Evolutionary conservation across 805 yeast genomes (phyloP), one percentile per base, ranked within the genome.

Genomic region (Ascoidea rubescens): DNA sequence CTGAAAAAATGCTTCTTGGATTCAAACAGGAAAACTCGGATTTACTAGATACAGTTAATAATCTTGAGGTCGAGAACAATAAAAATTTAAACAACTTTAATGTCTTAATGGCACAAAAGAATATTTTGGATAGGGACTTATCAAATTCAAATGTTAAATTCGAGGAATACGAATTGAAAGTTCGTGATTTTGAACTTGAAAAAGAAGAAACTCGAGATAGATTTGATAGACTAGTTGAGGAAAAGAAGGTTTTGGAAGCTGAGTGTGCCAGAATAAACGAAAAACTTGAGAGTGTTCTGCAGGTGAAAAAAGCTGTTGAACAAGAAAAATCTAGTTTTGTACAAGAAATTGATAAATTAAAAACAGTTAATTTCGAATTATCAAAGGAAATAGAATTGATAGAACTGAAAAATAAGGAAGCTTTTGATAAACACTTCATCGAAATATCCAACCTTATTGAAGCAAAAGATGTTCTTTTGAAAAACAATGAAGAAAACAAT

Each of bases 301-400:
- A 37, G 43, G 43, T 10, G 14, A 37, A 37, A 14, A 37, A 37
- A 37, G 43, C 8, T 37, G 14, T 37, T 37, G 14, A 37, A 14
- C 43, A 37, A 14, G 43, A 37, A 37, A 37, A 37, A 10, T 14
- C 8, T 37, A 37, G 14, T 37, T 37, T 37, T 37, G 43, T 14
- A 2, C 43, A 37, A 37, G 14, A 37, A 10, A 21, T 21, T 3
- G 5, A 37, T 21, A 37, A 37, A 12, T 37, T 48, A 7, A 48
- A 48, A 5, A 7, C 28, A 7, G 30, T 32, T 4, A n/a, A 28
- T 5, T 16, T 10, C 6, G 50, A 60, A 6, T 63, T 63, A 53
- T 60, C 63, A 28, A 47, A 56, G 28, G 60, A 60, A 49, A 47
- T 64, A 4, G 63, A 65, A 46, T 58, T 60, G 6, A 58, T 57